Base-by-base conservation (phyloP, 2,329 filamentous ascomycete genomes). In the Epichloe gansuensis region DNA sequence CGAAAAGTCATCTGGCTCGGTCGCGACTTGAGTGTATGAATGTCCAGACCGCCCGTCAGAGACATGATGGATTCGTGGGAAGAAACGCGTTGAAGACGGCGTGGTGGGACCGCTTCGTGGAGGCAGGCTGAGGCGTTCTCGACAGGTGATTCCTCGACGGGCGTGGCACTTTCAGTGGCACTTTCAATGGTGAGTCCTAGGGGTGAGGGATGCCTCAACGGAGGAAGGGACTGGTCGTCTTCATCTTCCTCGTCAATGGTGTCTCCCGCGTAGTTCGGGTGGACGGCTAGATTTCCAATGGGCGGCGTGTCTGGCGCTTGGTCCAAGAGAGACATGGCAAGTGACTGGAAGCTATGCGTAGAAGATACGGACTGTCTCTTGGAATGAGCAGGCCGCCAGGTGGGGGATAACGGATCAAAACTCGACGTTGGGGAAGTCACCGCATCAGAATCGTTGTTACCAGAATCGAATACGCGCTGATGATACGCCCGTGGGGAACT, bases 31-130 rank as follows among this genome's bases (percentile, higher is more conserved):
- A 94, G 74, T 0, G 86, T 89, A 64, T 95, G 89, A 48, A 95
- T 94, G 63, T 96, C 91, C 65, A 95, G 84, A 2, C 89, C 89
- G 4, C 89, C 89, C 0, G 84, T 81, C 2, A 95, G 77, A 0
- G 90, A 96, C 58, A 96, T 78, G 55, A 96, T 83, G 17, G 88
- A 95, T 64, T 96, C 90, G 59, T 95, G 89, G 1, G 90, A 95
- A 2, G 81, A 64, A 3, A 81, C 76, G 35, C 85, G 82, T 41
- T 80, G 85, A 4, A 90, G 67, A 2, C 68, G 66, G 50, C 69
- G 71, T 52, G 65, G 66, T 58, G 70, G 68, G 58, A 61, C 66
- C 56, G 56, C 65, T 50, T 67, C 68, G 45, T 65, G 66, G 56
- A 61, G 61, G 49, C 59, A 67, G 42, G 64, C 61, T 3, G 63